Evolutionary conservation across 345 rosid species (phyloP).

Genomic region (Kandelia obovata): DNA sequence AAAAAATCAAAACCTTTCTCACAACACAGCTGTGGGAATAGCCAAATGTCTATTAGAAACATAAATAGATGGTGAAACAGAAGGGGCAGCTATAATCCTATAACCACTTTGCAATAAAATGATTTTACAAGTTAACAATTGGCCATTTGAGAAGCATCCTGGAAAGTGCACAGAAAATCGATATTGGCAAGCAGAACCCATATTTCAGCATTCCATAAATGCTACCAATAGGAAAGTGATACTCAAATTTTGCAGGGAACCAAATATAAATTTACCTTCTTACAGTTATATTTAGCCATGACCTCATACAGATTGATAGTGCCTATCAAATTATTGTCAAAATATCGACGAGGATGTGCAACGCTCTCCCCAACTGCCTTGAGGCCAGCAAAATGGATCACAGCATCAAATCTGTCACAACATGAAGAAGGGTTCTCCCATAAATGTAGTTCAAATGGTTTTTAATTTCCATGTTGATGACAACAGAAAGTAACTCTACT

Average conservation of each 20-base stretch:
- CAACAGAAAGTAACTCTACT: no score
- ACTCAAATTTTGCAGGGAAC: background rate
- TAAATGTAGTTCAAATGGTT: background rate
- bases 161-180: no score
- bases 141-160: background rate
- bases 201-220: background rate
- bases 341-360: slow-evolving; percentile 70
- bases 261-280: slow-evolving; percentile 40
- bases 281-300: slow-evolving; percentile 70
- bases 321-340: slow-evolving; percentile 72
- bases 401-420: slow-evolving; percentile 73
- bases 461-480: background rate
- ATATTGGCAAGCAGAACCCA: no score
- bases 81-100: no score
- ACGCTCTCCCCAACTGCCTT: slow-evolving; percentile 95
- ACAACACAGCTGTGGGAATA: background rate
- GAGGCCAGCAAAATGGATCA: slow-evolving; percentile 92
- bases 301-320: slow-evolving; percentile 67
- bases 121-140: background rate
- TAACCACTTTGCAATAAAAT: background rate
- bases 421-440: background rate
- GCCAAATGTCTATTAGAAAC: no score
- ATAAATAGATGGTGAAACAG: no score
- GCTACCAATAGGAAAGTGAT: background rate
- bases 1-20: background rate